phyloP scores from a whole-genome alignment of 352 stramenopile species.

The Phytophthora pini region DNA sequence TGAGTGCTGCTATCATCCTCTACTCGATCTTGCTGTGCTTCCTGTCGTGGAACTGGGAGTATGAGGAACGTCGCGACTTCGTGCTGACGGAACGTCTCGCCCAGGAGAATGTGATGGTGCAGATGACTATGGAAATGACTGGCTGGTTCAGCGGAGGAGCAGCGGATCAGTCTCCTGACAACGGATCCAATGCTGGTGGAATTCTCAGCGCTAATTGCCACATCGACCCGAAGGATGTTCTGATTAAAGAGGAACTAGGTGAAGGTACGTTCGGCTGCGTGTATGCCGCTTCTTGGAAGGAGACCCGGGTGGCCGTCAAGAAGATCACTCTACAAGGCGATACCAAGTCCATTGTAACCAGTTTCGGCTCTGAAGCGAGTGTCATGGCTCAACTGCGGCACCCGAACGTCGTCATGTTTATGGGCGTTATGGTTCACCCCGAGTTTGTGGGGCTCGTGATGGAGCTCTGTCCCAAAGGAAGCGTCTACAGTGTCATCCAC shows the following conservation, averaged over 20 bases:
- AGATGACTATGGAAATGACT: conserved; percentile 92
- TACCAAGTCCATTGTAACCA: conserved; percentile 84
- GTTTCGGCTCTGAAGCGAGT: conserved; percentile 80
- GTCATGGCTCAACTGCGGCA: conserved; percentile 87
- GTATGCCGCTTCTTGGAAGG: conserved; percentile 82
- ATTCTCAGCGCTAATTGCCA: conserved; percentile 85
- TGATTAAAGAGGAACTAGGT: conserved; percentile 81
- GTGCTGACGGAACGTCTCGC: conserved; percentile 82
- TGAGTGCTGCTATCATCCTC: conserved; percentile 73
- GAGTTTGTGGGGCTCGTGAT: conserved; percentile 90
- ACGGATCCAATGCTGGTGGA: conserved; percentile 40
- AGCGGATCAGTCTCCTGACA: conserved; percentile 56
- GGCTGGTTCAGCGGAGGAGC: conserved; percentile 85
- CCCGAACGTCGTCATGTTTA: conserved; percentile 91
- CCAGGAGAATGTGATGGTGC: conserved; percentile 87
- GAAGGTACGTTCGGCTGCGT: conserved; percentile 81
- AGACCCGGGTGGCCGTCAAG: conserved; percentile 84
- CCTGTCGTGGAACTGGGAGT: conserved; percentile 89
- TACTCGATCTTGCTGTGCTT: conserved; percentile 86
- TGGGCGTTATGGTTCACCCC: conserved; percentile 90
- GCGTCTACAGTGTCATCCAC: conserved; percentile 86
- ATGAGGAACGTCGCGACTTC: conserved; percentile 88
- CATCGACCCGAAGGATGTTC: conserved; percentile 85
- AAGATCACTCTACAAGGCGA: conserved; percentile 86
- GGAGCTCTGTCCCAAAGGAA: conserved; percentile 88